Conservation (phyloP, 306 rosid genomes). For the Gynostemma pentaphyllum region DNA sequence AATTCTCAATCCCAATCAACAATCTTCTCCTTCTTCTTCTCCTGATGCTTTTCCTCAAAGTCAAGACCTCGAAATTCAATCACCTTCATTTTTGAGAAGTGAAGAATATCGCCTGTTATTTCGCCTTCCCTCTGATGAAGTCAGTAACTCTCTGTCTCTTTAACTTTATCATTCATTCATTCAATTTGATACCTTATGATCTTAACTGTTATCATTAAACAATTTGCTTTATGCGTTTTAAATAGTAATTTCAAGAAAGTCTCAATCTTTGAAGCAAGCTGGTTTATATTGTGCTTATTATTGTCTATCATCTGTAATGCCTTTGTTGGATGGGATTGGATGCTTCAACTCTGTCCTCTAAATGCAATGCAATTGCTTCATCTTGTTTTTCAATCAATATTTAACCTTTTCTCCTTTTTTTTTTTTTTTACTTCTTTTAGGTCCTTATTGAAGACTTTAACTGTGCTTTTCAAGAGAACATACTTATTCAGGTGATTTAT, state of each 20-base stretch:
- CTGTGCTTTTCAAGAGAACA: conserved; percentile 90
- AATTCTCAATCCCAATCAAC: conserved; percentile 32
- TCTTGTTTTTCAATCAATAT: background rate
- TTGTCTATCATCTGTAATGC: too few species aligned
- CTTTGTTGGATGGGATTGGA: too few species aligned
- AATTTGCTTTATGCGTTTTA: too few species aligned
- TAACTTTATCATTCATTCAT: too few species aligned
- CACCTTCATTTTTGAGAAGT: conserved; percentile 43
- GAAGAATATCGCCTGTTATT: conserved; percentile 95
- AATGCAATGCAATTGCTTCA: background rate
- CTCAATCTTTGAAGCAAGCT: too few species aligned
- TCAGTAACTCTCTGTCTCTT: conserved; percentile 52
- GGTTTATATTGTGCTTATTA: too few species aligned
- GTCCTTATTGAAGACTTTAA: conserved; percentile 91
- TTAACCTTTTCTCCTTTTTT: background rate
- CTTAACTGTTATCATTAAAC: too few species aligned
- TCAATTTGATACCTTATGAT: too few species aligned
- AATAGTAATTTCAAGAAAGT: too few species aligned
- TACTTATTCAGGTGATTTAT: conserved; percentile 80
- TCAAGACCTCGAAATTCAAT: conserved; percentile 43
- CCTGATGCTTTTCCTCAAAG: conserved; percentile 16
- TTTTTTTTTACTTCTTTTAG: too few species aligned
- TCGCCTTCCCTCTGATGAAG: conserved; percentile 83
- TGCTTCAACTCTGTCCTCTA: background rate
- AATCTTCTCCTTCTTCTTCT: conserved; percentile 22